phyloP scores from a whole-genome alignment of 495 filamentous ascomycete species.

The Lasiosphaeria hispida region DNA sequence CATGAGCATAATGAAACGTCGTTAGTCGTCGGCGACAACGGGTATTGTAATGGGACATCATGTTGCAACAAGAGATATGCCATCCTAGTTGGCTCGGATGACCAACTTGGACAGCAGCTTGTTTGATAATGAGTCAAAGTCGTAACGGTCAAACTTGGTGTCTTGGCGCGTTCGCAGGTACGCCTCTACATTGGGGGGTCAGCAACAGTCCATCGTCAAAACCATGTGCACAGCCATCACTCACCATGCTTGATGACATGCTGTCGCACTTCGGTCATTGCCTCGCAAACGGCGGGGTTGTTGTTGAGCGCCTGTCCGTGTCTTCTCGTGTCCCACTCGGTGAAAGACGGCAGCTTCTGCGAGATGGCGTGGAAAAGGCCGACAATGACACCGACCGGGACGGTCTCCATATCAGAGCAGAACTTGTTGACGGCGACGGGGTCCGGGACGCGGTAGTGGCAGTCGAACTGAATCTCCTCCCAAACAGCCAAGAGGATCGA shows the following conservation, averaged over 20 bases:
- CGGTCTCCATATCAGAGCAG: slow-evolving; percentile 91
- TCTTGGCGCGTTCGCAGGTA: slow-evolving; percentile 55
- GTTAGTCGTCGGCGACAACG: slow-evolving; percentile 17
- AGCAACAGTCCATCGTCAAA: background rate
- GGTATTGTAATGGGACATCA: slow-evolving; percentile 26
- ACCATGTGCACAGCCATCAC: slow-evolving; percentile 25
- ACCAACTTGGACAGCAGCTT: slow-evolving; percentile 93
- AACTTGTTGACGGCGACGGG: slow-evolving; percentile 81
- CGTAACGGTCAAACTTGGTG: slow-evolving; percentile 76
- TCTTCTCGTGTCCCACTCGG: slow-evolving; percentile 85
- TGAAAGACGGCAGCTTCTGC: slow-evolving; percentile 84
- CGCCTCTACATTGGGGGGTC: slow-evolving; percentile 40
- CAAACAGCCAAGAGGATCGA: slow-evolving; percentile 87
- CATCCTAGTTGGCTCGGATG: slow-evolving; percentile 77
- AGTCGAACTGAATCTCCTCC: slow-evolving; percentile 98
- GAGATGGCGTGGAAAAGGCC: slow-evolving; percentile 94
- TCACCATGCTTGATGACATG: slow-evolving; percentile 88
- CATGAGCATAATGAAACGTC: slow-evolving; percentile 25
- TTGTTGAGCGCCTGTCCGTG: slow-evolving; percentile 84
- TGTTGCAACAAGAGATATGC: slow-evolving; percentile 26
- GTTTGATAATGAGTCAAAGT: slow-evolving; percentile 92
- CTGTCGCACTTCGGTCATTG: slow-evolving; percentile 87
- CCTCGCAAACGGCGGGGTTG: slow-evolving; percentile 84
- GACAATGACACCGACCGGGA: slow-evolving; percentile 89
- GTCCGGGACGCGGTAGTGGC: slow-evolving; percentile 86